Evolutionary conservation across 345 rosid species (phyloP).

Genomic region (Ailanthus altissimus): DNA sequence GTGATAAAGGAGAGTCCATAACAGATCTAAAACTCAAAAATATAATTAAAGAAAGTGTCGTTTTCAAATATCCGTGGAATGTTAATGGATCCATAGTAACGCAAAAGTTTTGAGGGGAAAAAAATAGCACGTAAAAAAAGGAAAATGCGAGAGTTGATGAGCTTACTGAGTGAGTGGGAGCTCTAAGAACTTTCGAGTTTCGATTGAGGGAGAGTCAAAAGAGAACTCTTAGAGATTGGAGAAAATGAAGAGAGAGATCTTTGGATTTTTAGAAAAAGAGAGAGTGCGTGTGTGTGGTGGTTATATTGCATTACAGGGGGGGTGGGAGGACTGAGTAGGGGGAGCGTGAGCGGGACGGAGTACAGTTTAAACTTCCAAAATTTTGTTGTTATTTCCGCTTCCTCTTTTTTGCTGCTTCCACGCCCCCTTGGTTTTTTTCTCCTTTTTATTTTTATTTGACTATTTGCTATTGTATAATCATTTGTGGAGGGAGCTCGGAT

Average conservation of each 20-base stretch:
- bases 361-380: slow-evolving; percentile 54
- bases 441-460: neutral
- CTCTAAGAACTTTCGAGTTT: slow-evolving; percentile 28
- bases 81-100: slow-evolving; percentile 19
- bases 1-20: slow-evolving; percentile 18
- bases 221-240: slow-evolving; percentile 13
- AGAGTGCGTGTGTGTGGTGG: slow-evolving; percentile 18
- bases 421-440: neutral
- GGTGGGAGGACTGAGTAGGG: neutral
- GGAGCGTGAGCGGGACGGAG: slow-evolving; percentile 59
- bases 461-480: neutral
- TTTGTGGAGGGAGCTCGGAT: neutral
- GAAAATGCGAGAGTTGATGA: slow-evolving; percentile 15
- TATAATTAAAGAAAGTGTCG: neutral
- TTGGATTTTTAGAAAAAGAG: slow-evolving; percentile 17
- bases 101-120: neutral
- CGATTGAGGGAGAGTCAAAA: slow-evolving; percentile 13
- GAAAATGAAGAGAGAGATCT: neutral
- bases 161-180: slow-evolving; percentile 38
- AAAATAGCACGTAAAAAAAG: neutral
- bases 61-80: slow-evolving; percentile 5
- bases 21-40: slow-evolving; percentile 39
- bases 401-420: slow-evolving; percentile 16
- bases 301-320: neutral
- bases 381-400: neutral